Percentiles rank a stretch among this genome's conserved stretches.
Evolutionary conservation across 2,329 filamentous ascomycete species (phyloP).

Genomic region (Pleoardoris graminearum): DNA sequence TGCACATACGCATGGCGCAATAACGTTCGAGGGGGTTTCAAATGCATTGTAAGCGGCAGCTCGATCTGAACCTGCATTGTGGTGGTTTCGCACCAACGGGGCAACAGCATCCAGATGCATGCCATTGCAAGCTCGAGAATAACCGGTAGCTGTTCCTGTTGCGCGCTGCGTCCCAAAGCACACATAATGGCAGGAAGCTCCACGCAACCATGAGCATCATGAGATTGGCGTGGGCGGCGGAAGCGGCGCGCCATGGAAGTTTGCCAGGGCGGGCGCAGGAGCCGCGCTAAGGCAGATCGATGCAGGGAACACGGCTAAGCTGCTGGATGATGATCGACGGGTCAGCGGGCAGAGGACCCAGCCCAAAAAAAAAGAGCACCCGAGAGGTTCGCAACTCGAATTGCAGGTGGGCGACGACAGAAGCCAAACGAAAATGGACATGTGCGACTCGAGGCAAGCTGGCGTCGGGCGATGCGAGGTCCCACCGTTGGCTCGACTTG

Average conservation of each 20-base stretch:
- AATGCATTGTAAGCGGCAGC: conserved; percentile 1
- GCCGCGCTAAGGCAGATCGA: conserved; percentile 10
- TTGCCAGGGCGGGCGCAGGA: conserved; percentile 10
- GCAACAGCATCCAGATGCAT: conserved; percentile 7
- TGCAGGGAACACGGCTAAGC: conserved; percentile 15
- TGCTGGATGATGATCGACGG: conserved; percentile 10
- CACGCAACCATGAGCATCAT: no score
- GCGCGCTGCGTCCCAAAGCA: no score
- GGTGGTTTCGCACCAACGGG: conserved; percentile 8
- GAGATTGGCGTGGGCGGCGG: neutral
- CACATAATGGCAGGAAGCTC: no score
- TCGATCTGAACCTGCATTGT: neutral
- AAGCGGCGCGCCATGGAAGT: conserved; percentile 8
- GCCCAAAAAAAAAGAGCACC: neutral
- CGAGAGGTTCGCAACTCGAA: neutral
- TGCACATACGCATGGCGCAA: conserved; percentile 1
- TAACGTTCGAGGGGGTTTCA: neutral
- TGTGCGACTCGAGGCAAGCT: neutral
- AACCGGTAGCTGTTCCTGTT: no score
- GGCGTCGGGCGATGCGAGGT: neutral
- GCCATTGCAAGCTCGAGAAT: no score
- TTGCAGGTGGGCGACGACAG: neutral
- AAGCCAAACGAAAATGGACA: neutral
- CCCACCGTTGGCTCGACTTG: neutral
- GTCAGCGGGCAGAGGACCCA: neutral